Base-by-base conservation (phyloP, 495 filamentous ascomycete species). In the Lichenothelia convexa region DNA sequence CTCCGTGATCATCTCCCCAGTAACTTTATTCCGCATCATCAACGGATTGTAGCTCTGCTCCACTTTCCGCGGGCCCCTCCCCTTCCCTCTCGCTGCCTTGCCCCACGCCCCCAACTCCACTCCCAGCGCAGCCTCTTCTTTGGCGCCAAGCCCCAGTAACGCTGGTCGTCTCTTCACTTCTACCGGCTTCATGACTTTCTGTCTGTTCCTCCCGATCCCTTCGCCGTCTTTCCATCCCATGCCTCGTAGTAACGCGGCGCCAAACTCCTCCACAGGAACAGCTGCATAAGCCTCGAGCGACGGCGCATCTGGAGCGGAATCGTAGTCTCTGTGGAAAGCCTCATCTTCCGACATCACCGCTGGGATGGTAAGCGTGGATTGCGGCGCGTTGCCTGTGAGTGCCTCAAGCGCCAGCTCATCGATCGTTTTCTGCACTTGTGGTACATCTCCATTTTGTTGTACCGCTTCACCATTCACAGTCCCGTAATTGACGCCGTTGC, bases 161-260 rank as follows among this genome's bases (percentile, higher is more conserved):
- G 82, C 82, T 17, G 82, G 79, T 17, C 84, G 65, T 21, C 73
- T 67, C 50, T 79, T 65, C 3, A 72, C 61, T 5, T 65, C 54
- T 30, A 59, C 58, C 0, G 51, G 50, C 43, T 64, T 72, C 30
- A 34, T 57, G n/a, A 53, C 51, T 20, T 54, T 46, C 48, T 46
- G 34, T 35, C 62, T 59, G 9, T 69, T 64, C 50, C 68, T 66
- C 5, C 73, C 76, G 18, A 81, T 59, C 16, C 66, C 55, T 40
- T 87, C 71, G 1, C 86, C 87, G 40, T 93, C 81, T 48, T 79
- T 79, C 87, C 86, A 94, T 3, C 89, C 89, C 74, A 93, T 91
- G 8, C 83, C 81, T 5, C 82, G 70, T 18, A 99, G 65, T 34
- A 95, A 57, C 2, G 81, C 82, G 17, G 80, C 75, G 21, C 87